Evolutionary conservation across 1,139 yeast genomes (phyloP).

Genomic region (Lodderomyces orthopsilosis): DNA sequence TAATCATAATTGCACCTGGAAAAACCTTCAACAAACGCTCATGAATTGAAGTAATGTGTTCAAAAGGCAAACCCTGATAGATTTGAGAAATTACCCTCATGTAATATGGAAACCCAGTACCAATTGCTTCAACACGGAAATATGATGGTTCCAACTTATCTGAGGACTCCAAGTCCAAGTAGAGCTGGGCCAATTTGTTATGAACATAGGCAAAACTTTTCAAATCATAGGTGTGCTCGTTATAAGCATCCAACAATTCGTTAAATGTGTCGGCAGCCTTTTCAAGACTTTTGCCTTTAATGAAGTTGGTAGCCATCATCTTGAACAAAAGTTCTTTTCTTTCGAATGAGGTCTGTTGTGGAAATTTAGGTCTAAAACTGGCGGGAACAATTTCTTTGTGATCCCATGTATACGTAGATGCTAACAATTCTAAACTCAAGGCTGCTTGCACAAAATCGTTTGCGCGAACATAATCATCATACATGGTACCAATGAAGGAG

Average conservation of each 20-base stretch:
- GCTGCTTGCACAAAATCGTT: conserved; percentile 80
- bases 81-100: conserved; percentile 75
- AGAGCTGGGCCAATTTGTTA: conserved; percentile 64
- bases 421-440: conserved; percentile 71
- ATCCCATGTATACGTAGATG: conserved; percentile 77
- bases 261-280: conserved; percentile 76
- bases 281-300: conserved; percentile 71
- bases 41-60: conserved; percentile 80
- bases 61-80: conserved; percentile 85
- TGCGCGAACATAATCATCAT: conserved; percentile 59
- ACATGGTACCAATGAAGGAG: conserved; percentile 73
- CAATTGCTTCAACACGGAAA: conserved; percentile 78
- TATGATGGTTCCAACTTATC: conserved; percentile 77
- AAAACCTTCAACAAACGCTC: conserved; percentile 71
- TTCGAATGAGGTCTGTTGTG: conserved; percentile 76
- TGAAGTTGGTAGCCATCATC: conserved; percentile 68
- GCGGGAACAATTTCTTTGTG: conserved; percentile 56
- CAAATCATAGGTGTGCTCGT: conserved; percentile 70
- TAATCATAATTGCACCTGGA: conserved; percentile 78
- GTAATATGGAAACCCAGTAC: conserved; percentile 79
- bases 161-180: conserved; percentile 63
- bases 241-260: conserved; percentile 75
- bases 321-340: conserved; percentile 74
- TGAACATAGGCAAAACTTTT: conserved; percentile 75
- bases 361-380: conserved; percentile 66